phyloP scores from a whole-genome alignment of 257 asterid genomes.

The Gentiana dahurica region DNA sequence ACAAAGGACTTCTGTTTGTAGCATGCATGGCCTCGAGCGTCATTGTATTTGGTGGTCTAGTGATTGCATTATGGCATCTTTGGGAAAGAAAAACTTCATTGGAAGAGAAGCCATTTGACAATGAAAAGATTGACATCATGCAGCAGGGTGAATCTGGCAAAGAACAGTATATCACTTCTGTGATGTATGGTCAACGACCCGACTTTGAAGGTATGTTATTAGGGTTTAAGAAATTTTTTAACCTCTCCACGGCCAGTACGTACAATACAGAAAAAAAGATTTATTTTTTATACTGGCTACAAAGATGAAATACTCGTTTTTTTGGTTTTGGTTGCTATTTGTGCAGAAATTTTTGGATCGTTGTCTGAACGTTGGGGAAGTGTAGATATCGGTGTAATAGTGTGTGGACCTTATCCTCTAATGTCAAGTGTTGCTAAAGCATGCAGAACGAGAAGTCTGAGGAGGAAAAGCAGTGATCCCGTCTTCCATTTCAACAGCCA shows the following conservation, averaged over 20 bases:
- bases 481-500: slow-evolving; percentile 86
- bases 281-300: no score
- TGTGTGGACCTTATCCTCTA: slow-evolving; percentile 74
- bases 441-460: slow-evolving; percentile 51
- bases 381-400: slow-evolving; percentile 61
- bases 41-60: slow-evolving; percentile 57
- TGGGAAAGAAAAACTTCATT: slow-evolving; percentile 44
- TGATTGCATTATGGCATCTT: slow-evolving; percentile 55
- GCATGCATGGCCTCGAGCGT: slow-evolving; percentile 51
- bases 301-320: background rate
- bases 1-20: slow-evolving; percentile 50
- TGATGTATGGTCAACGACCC: slow-evolving; percentile 63
- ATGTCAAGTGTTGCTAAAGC: slow-evolving; percentile 61
- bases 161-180: slow-evolving; percentile 20
- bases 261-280: background rate
- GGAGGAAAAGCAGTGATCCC: slow-evolving; percentile 28
- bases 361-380: slow-evolving; percentile 54
- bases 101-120: slow-evolving; percentile 9
- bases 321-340: background rate
- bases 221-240: no score
- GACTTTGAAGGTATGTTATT: slow-evolving; percentile 47
- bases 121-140: slow-evolving; percentile 6
- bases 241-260: no score
- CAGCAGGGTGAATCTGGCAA: slow-evolving; percentile 12
- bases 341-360: slow-evolving; percentile 47